Base-by-base conservation (phyloP, 1,284 basidiomycete species). In the Ganoderma sinense region DNA sequence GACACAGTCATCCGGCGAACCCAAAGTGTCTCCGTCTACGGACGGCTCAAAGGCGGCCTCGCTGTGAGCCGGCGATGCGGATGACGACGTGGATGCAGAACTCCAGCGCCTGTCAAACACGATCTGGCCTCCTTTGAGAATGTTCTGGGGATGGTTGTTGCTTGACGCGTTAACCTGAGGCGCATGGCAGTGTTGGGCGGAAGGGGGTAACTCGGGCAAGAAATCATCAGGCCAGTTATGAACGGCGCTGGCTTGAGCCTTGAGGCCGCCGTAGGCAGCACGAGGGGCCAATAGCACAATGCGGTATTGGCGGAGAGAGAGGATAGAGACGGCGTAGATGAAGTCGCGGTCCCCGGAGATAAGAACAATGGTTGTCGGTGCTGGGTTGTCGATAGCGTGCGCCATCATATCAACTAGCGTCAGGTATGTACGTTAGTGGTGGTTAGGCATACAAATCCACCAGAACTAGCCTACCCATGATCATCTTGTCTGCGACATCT, bases 261-360 rank as follows among this genome's bases (percentile, higher is more conserved):
- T 87, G 65, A 91, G 81, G 71, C 83, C 87, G n/a, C 64, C 26
- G 51, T 77, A 71, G 13, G 75, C 71, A 10, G 63, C 56, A 31
- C 41, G 60, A 0, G 76, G 77, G 2, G 76, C 74, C 13, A 77
- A 66, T 13, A 89, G 74, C 6, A 89, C 79, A 31, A 89, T 79
- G 26, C 77, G 78, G 75, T 88, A 88, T 60, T 80, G 79, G 41
- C 88, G 82, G 39, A 86, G 80, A 23, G 84, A 82, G 29, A 90
- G 78, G 40, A 83, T 80, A 2, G 88, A 86, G 48, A 88, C 78
- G 23, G 86, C 84, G 75, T 89, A 89, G 1, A 86, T 84, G 75
- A 88, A 90, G 75, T 89, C 88, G 62, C 87, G 80, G 75, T 90
- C 88, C 20, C 86, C 86, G 8, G 87, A 84, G 66, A 90, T 87